Evolutionary conservation across 2,329 filamentous ascomycete species (phyloP).

Genomic region (Furcasterigmium sp.): DNA sequence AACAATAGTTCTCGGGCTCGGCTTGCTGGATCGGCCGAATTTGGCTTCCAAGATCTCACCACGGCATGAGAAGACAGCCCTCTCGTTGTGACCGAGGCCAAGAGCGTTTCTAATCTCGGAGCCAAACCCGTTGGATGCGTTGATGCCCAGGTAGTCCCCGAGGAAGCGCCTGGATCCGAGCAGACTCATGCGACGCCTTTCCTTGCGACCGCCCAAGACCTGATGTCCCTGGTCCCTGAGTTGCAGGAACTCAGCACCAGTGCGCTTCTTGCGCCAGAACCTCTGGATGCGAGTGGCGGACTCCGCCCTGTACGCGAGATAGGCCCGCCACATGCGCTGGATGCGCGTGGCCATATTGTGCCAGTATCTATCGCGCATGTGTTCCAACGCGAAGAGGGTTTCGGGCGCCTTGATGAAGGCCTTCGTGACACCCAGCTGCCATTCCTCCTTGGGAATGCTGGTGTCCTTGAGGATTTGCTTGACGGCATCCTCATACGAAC

Average conservation of each 20-base stretch:
- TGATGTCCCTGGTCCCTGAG: slow-evolving; percentile 83
- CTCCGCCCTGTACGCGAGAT: slow-evolving; percentile 86
- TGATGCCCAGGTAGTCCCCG: slow-evolving; percentile 90
- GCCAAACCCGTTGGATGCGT: slow-evolving; percentile 72
- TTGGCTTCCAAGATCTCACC: slow-evolving; percentile 89
- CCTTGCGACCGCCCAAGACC: slow-evolving; percentile 79
- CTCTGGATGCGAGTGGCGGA: slow-evolving; percentile 91
- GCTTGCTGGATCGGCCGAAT: slow-evolving; percentile 93
- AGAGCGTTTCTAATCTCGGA: slow-evolving; percentile 73
- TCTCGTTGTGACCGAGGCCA: slow-evolving; percentile 66
- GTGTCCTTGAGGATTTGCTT: slow-evolving; percentile 94
- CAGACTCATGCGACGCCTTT: slow-evolving; percentile 85
- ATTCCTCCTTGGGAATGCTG: slow-evolving; percentile 90
- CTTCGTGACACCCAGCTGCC: slow-evolving; percentile 94
- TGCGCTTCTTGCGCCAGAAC: slow-evolving; percentile 91
- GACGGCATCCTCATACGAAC: slow-evolving; percentile 79
- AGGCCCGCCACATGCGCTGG: slow-evolving; percentile 95
- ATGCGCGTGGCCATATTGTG: slow-evolving; percentile 99
- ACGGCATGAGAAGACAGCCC: slow-evolving; percentile 82
- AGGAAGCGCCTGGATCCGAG: slow-evolving; percentile 88
- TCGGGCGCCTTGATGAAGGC: slow-evolving; percentile 98
- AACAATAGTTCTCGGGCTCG: slow-evolving; percentile 77
- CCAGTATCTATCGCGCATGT: slow-evolving; percentile 98
- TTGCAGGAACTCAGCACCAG: slow-evolving; percentile 83
- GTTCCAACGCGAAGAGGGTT: slow-evolving; percentile 91